Base-by-base conservation (phyloP, 164 flowering plant genomes). In the Tetracentron sinense region DNA sequence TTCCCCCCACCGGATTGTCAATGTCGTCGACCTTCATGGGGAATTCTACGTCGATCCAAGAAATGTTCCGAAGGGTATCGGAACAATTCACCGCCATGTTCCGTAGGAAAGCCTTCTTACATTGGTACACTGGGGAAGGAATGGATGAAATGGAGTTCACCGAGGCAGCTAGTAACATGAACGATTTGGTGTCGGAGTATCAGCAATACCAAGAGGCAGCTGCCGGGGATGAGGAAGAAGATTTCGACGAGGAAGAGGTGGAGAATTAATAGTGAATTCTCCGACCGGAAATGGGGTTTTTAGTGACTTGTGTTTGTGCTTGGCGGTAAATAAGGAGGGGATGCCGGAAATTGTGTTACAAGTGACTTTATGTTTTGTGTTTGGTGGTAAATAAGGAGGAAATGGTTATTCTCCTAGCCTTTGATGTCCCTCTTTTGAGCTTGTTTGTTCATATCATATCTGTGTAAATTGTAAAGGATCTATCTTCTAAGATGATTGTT, bases 111-210 rank as follows among this genome's bases (percentile, higher is more conserved):
- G 90, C 90, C 4, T 85, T 85, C 69, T 68, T 85, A 78, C 90
- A 85, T 61, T 85, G 90, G 90, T 85, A 85, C 56, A 85, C 90
- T 0, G 90, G 83, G 4, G 90, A 85, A 55, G 90, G 90, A 0
- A 85, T 85, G 89, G 89, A 85, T 61, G 89, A 85, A 68, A 85
- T 85, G 89, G 89, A 85, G 72, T 85, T 85, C 26, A 82, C 89
- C 0, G 89, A 85, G 71, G 89, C 89, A 1, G 90, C 81, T 65
- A 85, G 90, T 58, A 85, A 85, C 62, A 85, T 85, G 90, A 85
- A 85, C 66, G 87, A 86, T 58, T 69, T 86, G 77, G 86, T 84
- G 0, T 79, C 89, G 0, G 92, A 86, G 70, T 86, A 86, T 54
- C 89, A 86, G 74, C 92, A 86, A 56, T 86, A 86, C 54, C 92